These are phyloP conservation scores for Pythium oligandrum DNA, from an alignment of 352 stramenopile genomes.

Conservation along the genomic window DNA sequence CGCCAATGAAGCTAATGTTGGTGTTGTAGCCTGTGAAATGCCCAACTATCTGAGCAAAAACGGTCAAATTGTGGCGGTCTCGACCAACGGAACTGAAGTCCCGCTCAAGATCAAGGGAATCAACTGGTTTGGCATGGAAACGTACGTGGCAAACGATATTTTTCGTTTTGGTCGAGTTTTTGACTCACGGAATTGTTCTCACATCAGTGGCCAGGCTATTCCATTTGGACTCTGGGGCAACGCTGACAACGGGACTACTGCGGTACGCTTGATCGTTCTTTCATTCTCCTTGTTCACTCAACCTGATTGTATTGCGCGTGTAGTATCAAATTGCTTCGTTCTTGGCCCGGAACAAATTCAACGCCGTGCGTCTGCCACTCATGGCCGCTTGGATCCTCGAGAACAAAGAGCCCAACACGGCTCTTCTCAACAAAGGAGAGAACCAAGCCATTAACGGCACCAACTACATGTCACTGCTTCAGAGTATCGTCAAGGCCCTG, in stretches of 20 bases:
- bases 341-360: slow-evolving; percentile 67
- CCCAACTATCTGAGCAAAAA: slow-evolving; percentile 80
- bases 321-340: slow-evolving; percentile 66
- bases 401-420: slow-evolving; percentile 34
- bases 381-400: slow-evolving; percentile 55
- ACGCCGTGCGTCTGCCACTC: slow-evolving; percentile 62
- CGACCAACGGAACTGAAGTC: slow-evolving; percentile 42
- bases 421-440: slow-evolving; percentile 28
- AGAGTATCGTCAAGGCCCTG: slow-evolving; percentile 35
- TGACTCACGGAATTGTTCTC: not conserved
- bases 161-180: too few relatives aligned
- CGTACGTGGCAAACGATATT: not conserved
- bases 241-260: slow-evolving; percentile 14
- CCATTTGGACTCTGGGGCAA: slow-evolving; percentile 21
- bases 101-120: slow-evolving; percentile 79
- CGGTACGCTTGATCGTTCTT: not conserved
- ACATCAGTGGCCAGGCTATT: slow-evolving; percentile 11
- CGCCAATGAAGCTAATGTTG: too few relatives aligned
- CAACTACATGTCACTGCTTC: slow-evolving; percentile 33
- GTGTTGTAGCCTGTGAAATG: slow-evolving; percentile 41
- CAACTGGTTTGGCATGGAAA: slow-evolving; percentile 83
- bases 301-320: not conserved
- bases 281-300: too few relatives aligned
- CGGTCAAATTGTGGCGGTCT: slow-evolving; percentile 56
- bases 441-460: slow-evolving; percentile 49